These are phyloP conservation scores for Calonectria crousiana DNA, from an alignment of 2,329 filamentous ascomycete genomes.

Conservation along the genomic window DNA sequence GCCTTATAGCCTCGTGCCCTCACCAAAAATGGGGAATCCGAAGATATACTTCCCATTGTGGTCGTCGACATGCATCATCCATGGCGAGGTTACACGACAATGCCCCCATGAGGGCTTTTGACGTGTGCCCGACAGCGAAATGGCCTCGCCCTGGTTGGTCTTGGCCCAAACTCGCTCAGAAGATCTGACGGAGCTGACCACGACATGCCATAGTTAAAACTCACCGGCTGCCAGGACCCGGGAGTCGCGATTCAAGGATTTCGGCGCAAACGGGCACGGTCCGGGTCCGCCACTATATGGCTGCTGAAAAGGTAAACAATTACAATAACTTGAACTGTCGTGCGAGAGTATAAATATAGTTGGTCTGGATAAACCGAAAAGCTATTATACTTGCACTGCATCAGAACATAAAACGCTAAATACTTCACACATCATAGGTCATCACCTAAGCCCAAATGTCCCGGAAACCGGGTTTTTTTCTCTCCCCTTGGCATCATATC, in stretches of 20 bases:
- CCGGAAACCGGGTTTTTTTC: background rate
- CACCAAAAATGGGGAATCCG: background rate
- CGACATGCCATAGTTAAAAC: background rate
- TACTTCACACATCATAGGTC: background rate
- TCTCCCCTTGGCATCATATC: background rate
- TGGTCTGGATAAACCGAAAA: background rate
- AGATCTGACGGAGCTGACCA: background rate
- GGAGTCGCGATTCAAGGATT: background rate
- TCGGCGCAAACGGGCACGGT: background rate
- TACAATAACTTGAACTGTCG: background rate
- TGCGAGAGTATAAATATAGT: background rate
- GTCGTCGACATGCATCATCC: slow-evolving; percentile 6
- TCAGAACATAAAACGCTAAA: background rate
- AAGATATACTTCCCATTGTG: background rate
- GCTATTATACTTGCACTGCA: background rate
- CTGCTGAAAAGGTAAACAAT: background rate
- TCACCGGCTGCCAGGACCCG: slow-evolving; percentile 6
- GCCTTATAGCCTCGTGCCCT: background rate
- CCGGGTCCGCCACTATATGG: too few species aligned
- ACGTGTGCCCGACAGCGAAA: background rate
- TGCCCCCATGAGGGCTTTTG: background rate
- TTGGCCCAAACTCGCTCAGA: too few species aligned
- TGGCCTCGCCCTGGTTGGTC: background rate
- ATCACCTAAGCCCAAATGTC: background rate
- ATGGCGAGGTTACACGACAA: background rate